phyloP scores from a whole-genome alignment of 371 early-diverging fungal species.

The Mortierella sp. region DNA sequence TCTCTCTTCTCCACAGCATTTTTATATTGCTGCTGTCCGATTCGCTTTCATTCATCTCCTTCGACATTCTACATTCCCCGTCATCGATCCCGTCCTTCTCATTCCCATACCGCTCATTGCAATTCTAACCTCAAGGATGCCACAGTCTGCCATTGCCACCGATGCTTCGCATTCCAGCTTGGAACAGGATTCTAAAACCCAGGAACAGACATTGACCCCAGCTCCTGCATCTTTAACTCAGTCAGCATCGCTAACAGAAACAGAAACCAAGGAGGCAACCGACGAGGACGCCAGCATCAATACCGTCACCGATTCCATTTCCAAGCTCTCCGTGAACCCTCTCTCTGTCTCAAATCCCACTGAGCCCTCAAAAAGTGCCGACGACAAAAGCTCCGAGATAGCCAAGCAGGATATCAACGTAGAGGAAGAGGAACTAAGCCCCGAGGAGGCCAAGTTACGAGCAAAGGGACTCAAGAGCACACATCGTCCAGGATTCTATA shows the following conservation, averaged over 20 bases:
- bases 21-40: not conserved
- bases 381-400: not conserved
- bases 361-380: not conserved
- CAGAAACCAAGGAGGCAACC: too few species aligned
- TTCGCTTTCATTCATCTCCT: not conserved
- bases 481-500: conserved; percentile 52
- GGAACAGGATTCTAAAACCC: not conserved
- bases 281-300: not conserved
- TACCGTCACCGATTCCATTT: conserved; percentile 3
- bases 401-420: not conserved
- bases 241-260: too few species aligned
- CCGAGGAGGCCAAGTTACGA: conserved; percentile 34
- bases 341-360: not conserved
- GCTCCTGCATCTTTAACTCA: too few species aligned
- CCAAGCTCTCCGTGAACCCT: conserved; percentile 10
- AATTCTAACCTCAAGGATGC: not conserved
- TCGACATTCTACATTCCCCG: not conserved
- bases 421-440: conserved; percentile 40
- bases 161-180: not conserved
- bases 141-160: conserved; percentile 3
- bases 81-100: not conserved
- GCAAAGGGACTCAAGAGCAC: conserved; percentile 48
- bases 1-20: too few species aligned
- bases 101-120: not conserved
- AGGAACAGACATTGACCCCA: too few species aligned